Evolutionary conservation across 176 grass and related monocot species (phyloP).

Genomic region (Aegilops bicornis): DNA sequence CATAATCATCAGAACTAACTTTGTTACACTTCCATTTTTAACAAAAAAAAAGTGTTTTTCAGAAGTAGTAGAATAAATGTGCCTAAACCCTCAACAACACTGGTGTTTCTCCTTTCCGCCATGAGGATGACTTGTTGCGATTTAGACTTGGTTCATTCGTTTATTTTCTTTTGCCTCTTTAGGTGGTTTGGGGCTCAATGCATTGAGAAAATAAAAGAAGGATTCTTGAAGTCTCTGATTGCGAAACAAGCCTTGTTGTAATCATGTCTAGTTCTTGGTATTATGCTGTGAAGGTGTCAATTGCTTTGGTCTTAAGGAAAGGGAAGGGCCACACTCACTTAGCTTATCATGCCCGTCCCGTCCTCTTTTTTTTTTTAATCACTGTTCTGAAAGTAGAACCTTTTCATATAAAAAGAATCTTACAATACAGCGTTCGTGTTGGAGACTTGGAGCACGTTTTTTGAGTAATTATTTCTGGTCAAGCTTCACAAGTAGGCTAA

Average conservation of each 20-base stretch:
- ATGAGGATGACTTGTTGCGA: background rate
- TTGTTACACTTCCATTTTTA: background rate
- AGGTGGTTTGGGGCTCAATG: background rate
- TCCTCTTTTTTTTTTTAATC: background rate
- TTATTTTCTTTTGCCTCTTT: conserved; percentile 10
- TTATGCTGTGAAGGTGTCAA: conserved; percentile 11
- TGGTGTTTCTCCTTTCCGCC: background rate
- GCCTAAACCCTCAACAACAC: background rate
- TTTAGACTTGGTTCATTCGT: background rate
- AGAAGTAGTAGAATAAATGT: background rate
- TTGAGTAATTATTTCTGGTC: background rate
- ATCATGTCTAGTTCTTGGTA: conserved; percentile 25
- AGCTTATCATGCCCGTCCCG: background rate
- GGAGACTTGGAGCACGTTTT: background rate
- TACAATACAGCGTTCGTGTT: conserved; percentile 5
- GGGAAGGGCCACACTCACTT: conserved; percentile 4
- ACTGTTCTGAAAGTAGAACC: background rate
- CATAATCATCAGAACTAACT: background rate
- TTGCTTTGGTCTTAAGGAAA: conserved; percentile 50
- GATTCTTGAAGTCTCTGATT: background rate
- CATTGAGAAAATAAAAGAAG: background rate
- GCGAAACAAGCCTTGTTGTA: background rate
- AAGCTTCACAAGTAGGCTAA: background rate
- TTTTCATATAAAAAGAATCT: background rate
- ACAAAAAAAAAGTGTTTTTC: background rate